Evolutionary conservation across 352 stramenopile genomes (phyloP), one percentile per base, ranked within the genome.

Genomic region (Lagenidium sp.): DNA sequence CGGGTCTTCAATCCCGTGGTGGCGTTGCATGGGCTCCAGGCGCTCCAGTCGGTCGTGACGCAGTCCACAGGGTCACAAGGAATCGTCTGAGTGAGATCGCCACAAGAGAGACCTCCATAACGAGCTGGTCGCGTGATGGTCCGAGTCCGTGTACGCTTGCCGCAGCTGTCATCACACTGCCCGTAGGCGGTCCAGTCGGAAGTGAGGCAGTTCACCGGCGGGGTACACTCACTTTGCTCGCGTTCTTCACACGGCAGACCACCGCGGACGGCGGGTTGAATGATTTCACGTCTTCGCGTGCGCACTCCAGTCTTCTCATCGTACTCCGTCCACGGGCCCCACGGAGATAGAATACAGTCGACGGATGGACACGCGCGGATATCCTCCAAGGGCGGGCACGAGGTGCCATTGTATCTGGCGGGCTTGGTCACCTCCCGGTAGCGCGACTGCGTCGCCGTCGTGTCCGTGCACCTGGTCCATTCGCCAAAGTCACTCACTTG

Each of bases 401-500:
- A 28, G 36, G 48, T 65, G 10, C 75, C 75, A 15, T 56, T 56
- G 16, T 62, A 85, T 4, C 76, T 23, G 2, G 64, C 16, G 0
- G 8, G 3, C 43, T 74, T 58, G 0, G 51, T 70, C 1, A 73
- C 34, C 25, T 63, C 31, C 0, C 72, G 64, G 23, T 19, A 48
- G 2, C 56, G 60, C 0, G 42, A 63, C 46, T 72, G 56, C 6
- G 49, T 61, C 1, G 61, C 51, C 1, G 67, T 73, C 12, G 43
- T 44, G 47, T 77, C 64, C 1, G 49, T 80, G 48, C 74, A 87
- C 2, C 20, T 49, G 0, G 55, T 65, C 63, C 68, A 82, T n/a
- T 78, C 64, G 23, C 53, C 60, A 37, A 60, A 84, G 10, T 52
- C 48, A 8, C 56, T 65, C 26, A 80, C 41, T 0, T 35, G 47